These are phyloP conservation scores for Lotus japonicus DNA, from an alignment of 306 rosid genomes.

Conservation along the genomic window DNA sequence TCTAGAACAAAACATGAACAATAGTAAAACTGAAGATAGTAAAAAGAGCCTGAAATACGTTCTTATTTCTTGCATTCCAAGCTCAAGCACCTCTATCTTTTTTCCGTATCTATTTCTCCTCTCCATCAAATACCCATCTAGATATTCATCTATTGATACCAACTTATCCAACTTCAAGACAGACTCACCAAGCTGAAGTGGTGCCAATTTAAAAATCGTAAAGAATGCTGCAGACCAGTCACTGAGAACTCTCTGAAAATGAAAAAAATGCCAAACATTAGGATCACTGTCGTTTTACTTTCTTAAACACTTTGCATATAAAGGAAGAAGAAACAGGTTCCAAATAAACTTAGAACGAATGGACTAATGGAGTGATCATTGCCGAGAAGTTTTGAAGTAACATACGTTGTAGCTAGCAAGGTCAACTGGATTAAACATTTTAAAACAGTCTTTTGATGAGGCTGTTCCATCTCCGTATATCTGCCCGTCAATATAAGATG, in stretches of 20 bases:
- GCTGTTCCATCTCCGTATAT: slow-evolving; percentile 85
- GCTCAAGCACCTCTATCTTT: slow-evolving; percentile 92
- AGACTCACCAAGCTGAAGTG: slow-evolving; percentile 45
- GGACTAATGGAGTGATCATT: no score
- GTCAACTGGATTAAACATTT: slow-evolving; percentile 93
- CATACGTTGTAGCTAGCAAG: slow-evolving; percentile 59
- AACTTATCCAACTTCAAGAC: slow-evolving; percentile 45
- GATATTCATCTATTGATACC: slow-evolving; percentile 91
- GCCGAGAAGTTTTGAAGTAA: slow-evolving; percentile 13
- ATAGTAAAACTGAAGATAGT: slow-evolving; percentile 70
- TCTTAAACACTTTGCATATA: no score
- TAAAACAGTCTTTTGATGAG: slow-evolving; percentile 81
- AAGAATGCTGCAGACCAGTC: slow-evolving; percentile 96
- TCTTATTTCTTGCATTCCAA: slow-evolving; percentile 98
- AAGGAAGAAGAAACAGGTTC: no score
- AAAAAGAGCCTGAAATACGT: slow-evolving; percentile 93
- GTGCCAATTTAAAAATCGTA: slow-evolving; percentile 71
- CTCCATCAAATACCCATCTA: slow-evolving; percentile 88
- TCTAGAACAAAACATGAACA: slow-evolving; percentile 99
- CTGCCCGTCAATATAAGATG: slow-evolving; percentile 36
- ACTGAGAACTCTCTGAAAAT: slow-evolving; percentile 73
- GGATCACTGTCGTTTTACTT: background rate
- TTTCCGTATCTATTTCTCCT: slow-evolving; percentile 92
- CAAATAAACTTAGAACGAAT: no score
- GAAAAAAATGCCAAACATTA: slow-evolving; percentile 11